Conservation (phyloP, 176 grass and related monocot species). For the Lolium rigidum region DNA sequence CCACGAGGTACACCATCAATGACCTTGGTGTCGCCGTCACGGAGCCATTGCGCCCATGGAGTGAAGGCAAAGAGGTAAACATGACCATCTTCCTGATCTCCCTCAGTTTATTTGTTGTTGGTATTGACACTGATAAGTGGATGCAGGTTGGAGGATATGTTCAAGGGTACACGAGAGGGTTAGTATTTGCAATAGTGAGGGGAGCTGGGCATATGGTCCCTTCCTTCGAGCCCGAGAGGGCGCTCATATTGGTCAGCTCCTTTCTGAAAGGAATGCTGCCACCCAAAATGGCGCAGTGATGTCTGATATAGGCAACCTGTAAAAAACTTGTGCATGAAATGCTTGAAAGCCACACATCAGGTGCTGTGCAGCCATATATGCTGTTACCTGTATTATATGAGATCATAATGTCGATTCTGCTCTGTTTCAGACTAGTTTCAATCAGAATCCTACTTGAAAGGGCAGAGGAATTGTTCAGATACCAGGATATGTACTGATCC, state of each 20-base stretch:
- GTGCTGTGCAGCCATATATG: not conserved
- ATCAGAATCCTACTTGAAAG: not conserved
- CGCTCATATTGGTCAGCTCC: constrained; percentile 40
- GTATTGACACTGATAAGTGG: not conserved
- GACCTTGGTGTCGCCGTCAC: constrained; percentile 36
- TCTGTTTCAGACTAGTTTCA: not conserved
- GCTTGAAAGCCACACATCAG: not conserved
- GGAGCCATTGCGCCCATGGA: constrained; percentile 57
- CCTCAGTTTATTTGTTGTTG: not conserved
- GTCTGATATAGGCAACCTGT: not conserved
- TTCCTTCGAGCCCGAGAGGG: constrained; percentile 42
- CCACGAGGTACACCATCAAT: constrained; percentile 42
- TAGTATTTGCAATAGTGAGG: constrained; percentile 46
- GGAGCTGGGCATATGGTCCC: constrained; percentile 60
- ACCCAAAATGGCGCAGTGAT: not conserved
- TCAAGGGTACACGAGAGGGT: constrained; percentile 38
- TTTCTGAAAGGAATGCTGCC: constrained; percentile 54
- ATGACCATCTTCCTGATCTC: not conserved
- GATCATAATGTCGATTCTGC: not conserved
- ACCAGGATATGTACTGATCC: no score
- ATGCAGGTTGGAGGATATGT: constrained; percentile 61
- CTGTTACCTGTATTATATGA: not conserved
- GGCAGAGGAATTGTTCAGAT: not conserved
- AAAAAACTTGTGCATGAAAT: not conserved
- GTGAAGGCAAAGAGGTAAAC: constrained; percentile 35